phyloP scores from a whole-genome alignment of 2,329 filamentous ascomycete genomes.

The Fusarium circinatum region DNA sequence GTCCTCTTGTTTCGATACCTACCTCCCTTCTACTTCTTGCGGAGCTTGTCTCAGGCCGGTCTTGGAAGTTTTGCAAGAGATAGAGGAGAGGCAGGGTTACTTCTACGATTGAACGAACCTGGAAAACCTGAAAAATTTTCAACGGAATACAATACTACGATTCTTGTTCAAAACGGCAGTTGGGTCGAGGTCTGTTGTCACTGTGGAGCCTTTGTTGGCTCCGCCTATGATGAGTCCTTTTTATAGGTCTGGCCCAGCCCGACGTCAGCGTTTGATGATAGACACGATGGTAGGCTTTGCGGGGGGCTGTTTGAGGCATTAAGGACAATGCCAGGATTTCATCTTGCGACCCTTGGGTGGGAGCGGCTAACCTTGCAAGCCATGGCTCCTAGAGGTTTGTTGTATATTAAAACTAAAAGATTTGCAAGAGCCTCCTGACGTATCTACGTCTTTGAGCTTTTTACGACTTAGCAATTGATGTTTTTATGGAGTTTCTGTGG shows the following conservation, averaged over 20 bases:
- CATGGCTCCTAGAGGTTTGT: constrained; percentile 26
- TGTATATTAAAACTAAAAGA: constrained; percentile 36
- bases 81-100: constrained; percentile 28
- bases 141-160: constrained; percentile 32
- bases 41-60: constrained; percentile 41
- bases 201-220: constrained; percentile 19
- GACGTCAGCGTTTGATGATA: constrained; percentile 8
- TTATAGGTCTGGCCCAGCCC: not conserved
- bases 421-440: constrained; percentile 16
- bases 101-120: constrained; percentile 43
- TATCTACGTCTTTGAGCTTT: constrained; percentile 23
- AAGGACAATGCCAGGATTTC: constrained; percentile 16
- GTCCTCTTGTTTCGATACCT: constrained; percentile 34
- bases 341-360: not conserved
- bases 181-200: constrained; percentile 26
- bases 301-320: constrained; percentile 13
- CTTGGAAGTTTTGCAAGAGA: constrained; percentile 40
- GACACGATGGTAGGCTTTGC: constrained; percentile 17
- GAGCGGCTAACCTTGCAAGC: constrained; percentile 11
- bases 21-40: constrained; percentile 30
- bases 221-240: constrained; percentile 6
- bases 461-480: constrained; percentile 36
- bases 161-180: constrained; percentile 28
- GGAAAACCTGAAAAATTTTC: constrained; percentile 27
- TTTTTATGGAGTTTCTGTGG: constrained; percentile 10